These are phyloP conservation scores for Prunus mira DNA, from an alignment of 306 rosid genomes.

Conservation along the genomic window DNA sequence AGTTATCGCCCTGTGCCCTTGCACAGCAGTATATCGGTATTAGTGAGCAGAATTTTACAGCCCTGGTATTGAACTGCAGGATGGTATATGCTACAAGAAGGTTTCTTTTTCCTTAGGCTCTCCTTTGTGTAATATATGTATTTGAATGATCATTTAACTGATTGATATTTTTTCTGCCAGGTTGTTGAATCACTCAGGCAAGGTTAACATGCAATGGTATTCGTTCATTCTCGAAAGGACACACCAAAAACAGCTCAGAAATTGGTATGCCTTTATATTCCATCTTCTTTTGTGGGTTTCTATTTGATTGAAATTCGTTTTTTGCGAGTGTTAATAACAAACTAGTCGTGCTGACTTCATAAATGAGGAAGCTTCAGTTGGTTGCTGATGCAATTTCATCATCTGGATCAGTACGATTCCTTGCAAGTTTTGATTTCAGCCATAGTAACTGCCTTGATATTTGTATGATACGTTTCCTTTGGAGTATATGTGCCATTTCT, in stretches of 20 bases:
- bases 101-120: conserved; percentile 38
- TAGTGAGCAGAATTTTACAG: too few relatives aligned
- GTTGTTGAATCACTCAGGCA: too few relatives aligned
- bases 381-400: not conserved
- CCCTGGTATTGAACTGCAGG: conserved; percentile 44
- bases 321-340: not conserved
- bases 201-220: too few relatives aligned
- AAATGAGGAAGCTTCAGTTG: not conserved
- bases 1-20: conserved; percentile 98
- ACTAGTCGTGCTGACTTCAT: not conserved
- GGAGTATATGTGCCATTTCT: not conserved
- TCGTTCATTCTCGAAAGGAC: too few relatives aligned
- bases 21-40: conserved; percentile 88
- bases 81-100: conserved; percentile 84
- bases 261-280: too few relatives aligned
- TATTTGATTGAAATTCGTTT: conserved; percentile 25
- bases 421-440: conserved; percentile 1
- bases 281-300: conserved; percentile 2
- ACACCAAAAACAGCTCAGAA: too few relatives aligned
- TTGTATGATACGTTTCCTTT: not conserved
- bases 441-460: not conserved
- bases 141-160: too few relatives aligned
- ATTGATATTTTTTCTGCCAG: too few relatives aligned
- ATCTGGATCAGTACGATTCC: not conserved
- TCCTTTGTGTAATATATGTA: not conserved